A percentile compares a stretch with the other conserved stretches of the same genome.
Evolutionary conservation across 108 stramenopile species (phyloP).

Genomic region (Fragilaria radians): DNA sequence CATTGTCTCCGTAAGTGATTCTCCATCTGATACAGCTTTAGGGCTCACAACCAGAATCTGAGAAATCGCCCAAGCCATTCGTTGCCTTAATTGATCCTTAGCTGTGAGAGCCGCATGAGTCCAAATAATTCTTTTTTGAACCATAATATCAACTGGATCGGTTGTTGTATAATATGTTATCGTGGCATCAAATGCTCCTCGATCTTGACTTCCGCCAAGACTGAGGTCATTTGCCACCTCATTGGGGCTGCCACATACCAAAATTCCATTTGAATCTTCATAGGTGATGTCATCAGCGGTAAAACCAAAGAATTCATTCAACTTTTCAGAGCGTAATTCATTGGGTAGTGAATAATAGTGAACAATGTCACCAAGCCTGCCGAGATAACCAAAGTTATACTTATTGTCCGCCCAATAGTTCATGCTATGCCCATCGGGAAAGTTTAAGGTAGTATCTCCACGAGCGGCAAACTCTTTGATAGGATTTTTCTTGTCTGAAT

Average conservation of each 20-base stretch:
- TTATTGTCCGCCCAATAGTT: slow-evolving; percentile 16
- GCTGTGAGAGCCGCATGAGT: slow-evolving; percentile 38
- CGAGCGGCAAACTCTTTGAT: slow-evolving; percentile 22
- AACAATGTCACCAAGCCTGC: background rate
- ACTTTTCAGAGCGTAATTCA: background rate
- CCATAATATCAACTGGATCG: background rate
- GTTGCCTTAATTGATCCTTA: slow-evolving; percentile 69
- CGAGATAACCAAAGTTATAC: slow-evolving; percentile 16
- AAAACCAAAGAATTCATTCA: background rate
- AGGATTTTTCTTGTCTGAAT: slow-evolving; percentile 3
- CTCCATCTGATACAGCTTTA: background rate
- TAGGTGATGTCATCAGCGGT: background rate
- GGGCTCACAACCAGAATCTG: slow-evolving; percentile 49
- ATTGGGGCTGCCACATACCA: slow-evolving; percentile 41
- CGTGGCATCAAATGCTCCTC: no score
- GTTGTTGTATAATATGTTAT: no score
- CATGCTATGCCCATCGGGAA: slow-evolving; percentile 10
- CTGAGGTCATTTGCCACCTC: slow-evolving; percentile 31
- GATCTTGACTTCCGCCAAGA: slow-evolving; percentile 6
- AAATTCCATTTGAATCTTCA: slow-evolving; percentile 1
- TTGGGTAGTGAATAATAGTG: background rate
- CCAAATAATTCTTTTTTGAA: slow-evolving; percentile 43
- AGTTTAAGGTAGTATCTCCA: slow-evolving; percentile 7
- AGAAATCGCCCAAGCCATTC: slow-evolving; percentile 64
- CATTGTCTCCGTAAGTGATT: slow-evolving; percentile 1